These are phyloP conservation scores for Wilcoxina mikolae DNA, from an alignment of 495 filamentous ascomycete genomes.

Conservation along the genomic window DNA sequence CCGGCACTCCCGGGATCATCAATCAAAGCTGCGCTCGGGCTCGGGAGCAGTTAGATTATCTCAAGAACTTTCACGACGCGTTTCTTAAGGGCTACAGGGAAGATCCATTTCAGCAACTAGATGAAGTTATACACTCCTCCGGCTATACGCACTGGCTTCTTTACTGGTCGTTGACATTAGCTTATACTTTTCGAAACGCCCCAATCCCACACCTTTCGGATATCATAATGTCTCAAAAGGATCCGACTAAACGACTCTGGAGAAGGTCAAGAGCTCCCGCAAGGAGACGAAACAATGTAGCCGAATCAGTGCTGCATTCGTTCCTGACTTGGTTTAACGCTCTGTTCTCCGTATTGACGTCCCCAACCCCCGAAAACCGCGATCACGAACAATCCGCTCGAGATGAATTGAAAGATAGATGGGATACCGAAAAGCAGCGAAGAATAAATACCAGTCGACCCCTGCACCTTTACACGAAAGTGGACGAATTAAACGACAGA, in stretches of 20 bases:
- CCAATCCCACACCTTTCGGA: neutral
- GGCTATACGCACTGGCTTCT: neutral
- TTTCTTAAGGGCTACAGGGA: neutral
- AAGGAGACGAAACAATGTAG: neutral
- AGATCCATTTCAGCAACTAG: neutral
- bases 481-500: neutral
- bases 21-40: neutral
- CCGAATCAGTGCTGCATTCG: neutral
- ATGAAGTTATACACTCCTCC: neutral
- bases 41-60: neutral
- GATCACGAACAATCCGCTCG: neutral
- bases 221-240: neutral
- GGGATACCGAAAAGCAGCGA: neutral
- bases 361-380: neutral
- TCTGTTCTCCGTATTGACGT: neutral
- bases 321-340: neutral
- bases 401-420: neutral
- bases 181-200: neutral
- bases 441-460: neutral
- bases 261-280: too few species aligned
- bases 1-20: neutral
- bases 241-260: neutral
- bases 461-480: neutral
- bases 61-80: neutral
- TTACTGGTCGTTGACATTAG: neutral